Percentiles rank a stretch among this genome's conserved stretches.
These are phyloP conservation scores for Fusarium verrucosum DNA, from an alignment of 2,329 filamentous ascomycete genomes.

Conservation along the genomic window DNA sequence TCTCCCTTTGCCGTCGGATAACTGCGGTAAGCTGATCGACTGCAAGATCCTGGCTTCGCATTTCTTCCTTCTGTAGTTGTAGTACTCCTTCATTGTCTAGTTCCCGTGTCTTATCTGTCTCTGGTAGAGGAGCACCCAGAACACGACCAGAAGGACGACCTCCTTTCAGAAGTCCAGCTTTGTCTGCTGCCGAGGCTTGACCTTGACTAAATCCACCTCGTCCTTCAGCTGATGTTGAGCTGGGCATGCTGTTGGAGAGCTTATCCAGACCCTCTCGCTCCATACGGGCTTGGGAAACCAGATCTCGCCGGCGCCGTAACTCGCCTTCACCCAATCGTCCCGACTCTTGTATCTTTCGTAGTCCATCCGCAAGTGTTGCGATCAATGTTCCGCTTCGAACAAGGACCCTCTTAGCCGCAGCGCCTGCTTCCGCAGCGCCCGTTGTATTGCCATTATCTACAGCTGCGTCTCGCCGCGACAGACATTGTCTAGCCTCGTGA, in stretches of 20 bases:
- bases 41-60: conserved; percentile 78
- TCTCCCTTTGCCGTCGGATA: conserved; percentile 77
- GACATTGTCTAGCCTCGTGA: conserved; percentile 72
- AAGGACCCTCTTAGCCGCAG: conserved; percentile 78
- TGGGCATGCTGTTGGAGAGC: conserved; percentile 67
- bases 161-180: conserved; percentile 57
- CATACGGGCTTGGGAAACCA: conserved; percentile 74
- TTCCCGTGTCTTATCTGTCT: conserved; percentile 80
- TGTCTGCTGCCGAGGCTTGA: conserved; percentile 60
- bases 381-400: conserved; percentile 74
- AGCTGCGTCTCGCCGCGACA: conserved; percentile 71
- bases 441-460: conserved; percentile 53
- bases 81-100: conserved; percentile 79
- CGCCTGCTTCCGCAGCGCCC: conserved; percentile 68
- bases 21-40: conserved; percentile 74
- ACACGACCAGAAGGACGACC: conserved; percentile 66
- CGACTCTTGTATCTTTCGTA: conserved; percentile 65
- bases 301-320: conserved; percentile 73
- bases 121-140: conserved; percentile 75
- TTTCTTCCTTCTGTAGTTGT: conserved; percentile 77
- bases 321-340: conserved; percentile 76
- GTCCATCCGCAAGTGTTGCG: conserved; percentile 70
- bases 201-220: conserved; percentile 59
- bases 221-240: conserved; percentile 37
- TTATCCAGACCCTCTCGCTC: conserved; percentile 81